A percentile compares a stretch with the other conserved stretches of the same genome.
phyloP scores from a whole-genome alignment of 768 basidiomycete genomes.

The Gyrodon lividus region DNA sequence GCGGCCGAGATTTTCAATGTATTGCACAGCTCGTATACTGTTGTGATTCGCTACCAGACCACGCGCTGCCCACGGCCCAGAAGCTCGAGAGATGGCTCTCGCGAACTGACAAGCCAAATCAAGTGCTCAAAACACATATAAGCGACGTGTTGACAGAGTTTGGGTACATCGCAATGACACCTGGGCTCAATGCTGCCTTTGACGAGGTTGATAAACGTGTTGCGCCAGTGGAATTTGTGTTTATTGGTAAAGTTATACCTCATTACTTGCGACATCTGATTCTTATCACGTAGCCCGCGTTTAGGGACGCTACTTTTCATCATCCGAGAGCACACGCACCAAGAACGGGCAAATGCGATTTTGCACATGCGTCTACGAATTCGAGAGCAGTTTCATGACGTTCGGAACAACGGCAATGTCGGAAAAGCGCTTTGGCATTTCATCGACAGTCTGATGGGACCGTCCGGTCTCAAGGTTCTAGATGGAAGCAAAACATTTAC shows the following conservation, averaged over 20 bases:
- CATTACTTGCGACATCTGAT: not conserved
- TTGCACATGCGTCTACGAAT: conserved; percentile 55
- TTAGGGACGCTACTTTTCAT: conserved; percentile 67
- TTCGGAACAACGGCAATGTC: conserved; percentile 60
- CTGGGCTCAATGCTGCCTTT: conserved; percentile 47
- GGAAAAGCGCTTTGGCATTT: conserved; percentile 58
- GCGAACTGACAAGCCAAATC: conserved; percentile 36
- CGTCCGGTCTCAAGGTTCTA: conserved; percentile 31
- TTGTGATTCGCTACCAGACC: conserved; percentile 51
- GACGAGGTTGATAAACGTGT: conserved; percentile 54
- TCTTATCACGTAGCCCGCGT: not conserved
- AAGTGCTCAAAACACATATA: conserved; percentile 53
- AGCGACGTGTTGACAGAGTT: conserved; percentile 53
- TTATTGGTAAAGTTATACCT: conserved; percentile 54
- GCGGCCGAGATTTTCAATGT: conserved; percentile 76
- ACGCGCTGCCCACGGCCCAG: conserved; percentile 48
- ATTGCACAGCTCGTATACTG: conserved; percentile 69
- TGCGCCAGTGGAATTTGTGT: conserved; percentile 77
- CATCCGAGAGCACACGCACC: conserved; percentile 40
- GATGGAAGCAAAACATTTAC: conserved; percentile 20
- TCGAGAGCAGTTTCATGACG: conserved; percentile 56
- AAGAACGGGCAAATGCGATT: conserved; percentile 55
- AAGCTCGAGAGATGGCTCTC: conserved; percentile 53
- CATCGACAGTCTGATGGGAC: conserved; percentile 43
- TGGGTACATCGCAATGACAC: conserved; percentile 48